phyloP scores from a whole-genome alignment of 768 basidiomycete genomes.

The Agrocybe pediades region DNA sequence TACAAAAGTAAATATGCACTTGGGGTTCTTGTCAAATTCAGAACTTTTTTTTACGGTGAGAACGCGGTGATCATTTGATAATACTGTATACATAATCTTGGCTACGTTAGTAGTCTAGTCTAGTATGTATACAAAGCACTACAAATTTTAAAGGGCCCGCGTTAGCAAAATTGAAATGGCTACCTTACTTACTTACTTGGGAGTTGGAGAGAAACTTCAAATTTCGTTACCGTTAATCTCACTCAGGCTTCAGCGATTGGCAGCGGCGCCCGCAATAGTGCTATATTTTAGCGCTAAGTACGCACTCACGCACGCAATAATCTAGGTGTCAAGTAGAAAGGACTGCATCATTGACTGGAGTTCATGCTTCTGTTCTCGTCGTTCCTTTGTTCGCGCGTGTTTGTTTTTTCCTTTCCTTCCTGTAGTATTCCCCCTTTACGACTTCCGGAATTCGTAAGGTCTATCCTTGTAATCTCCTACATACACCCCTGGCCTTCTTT shows the following conservation, averaged over 20 bases:
- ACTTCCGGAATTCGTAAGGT: background rate
- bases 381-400: conserved; percentile 60
- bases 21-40: background rate
- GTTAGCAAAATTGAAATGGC: no score
- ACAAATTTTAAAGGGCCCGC: no score
- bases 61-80: background rate
- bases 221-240: background rate
- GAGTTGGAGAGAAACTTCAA: background rate
- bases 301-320: background rate
- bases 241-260: background rate
- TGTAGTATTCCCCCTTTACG: background rate
- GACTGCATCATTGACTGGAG: background rate
- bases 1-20: background rate
- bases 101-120: background rate
- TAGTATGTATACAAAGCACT: background rate
- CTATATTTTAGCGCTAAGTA: no score
- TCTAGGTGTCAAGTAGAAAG: no score
- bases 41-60: background rate
- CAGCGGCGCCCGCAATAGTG: background rate
- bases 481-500: background rate
- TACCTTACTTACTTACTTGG: background rate
- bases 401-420: conserved; percentile 6
- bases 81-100: no score
- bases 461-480: background rate
- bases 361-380: background rate